These are phyloP conservation scores for Clohesyomyces aquaticus DNA, from an alignment of 495 filamentous ascomycete genomes.

Conservation along the genomic window DNA sequence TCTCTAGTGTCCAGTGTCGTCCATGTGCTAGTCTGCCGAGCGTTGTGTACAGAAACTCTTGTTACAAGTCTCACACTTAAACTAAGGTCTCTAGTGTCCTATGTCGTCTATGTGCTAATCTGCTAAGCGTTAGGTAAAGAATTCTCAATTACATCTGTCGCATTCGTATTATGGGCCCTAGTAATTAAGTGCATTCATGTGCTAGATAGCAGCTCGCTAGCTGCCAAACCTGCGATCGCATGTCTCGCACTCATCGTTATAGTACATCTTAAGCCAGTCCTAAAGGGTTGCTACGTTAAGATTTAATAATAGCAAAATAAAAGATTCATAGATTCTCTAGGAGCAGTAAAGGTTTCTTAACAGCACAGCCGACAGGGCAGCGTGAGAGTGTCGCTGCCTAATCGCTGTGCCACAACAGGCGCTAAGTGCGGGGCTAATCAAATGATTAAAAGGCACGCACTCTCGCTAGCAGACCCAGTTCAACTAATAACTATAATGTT, in stretches of 20 bases:
- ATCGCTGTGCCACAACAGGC: constrained; percentile 10
- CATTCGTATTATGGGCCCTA: constrained; percentile 24
- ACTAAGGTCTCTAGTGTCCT: not conserved
- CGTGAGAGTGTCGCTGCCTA: constrained; percentile 2
- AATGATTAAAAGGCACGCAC: not conserved
- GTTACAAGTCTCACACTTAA: constrained; percentile 32
- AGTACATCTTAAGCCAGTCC: constrained; percentile 3
- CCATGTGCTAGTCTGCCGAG: constrained; percentile 24
- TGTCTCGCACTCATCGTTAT: constrained; percentile 6
- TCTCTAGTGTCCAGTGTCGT: constrained; percentile 39
- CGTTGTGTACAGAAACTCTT: constrained; percentile 23
- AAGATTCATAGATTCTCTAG: constrained; percentile 1
- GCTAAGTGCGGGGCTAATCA: not conserved
- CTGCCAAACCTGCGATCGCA: constrained; percentile 6
- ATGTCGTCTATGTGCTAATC: constrained; percentile 9
- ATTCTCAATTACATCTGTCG: constrained; percentile 27
- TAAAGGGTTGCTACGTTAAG: not conserved
- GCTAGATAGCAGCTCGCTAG: constrained; percentile 7
- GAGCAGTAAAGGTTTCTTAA: too few relatives aligned
- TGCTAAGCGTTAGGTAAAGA: constrained; percentile 19
- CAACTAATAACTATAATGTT: constrained; percentile 5
- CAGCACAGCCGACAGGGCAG: constrained; percentile 2
- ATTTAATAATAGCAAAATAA: not conserved
- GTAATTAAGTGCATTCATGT: constrained; percentile 11
- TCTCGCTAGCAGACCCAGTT: not conserved